Evolutionary conservation across 768 basidiomycete species (phyloP), one percentile per base, ranked within the genome.

Genomic region (Kwoniella pini): DNA sequence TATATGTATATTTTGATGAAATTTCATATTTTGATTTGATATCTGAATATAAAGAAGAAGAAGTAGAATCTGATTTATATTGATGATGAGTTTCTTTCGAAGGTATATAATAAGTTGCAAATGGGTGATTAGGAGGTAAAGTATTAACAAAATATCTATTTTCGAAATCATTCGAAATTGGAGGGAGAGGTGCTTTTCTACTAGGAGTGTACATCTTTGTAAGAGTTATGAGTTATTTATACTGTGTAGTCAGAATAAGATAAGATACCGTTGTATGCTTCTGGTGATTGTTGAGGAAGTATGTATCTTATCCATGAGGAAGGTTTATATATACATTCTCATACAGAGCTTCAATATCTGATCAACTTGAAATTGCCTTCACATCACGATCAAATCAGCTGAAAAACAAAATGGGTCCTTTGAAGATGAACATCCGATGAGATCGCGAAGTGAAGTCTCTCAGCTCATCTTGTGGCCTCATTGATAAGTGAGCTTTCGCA

Each of bases 101-200:
- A 19, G 42, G 62, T 15, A 46, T 57, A 54, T 51, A 55, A 27
- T 56, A 57, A 11, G 62, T 63, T n/a, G 62, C 55, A 28, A 63
- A 63, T 38, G 62, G 62, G 36, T 63, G 62, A 54, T 63, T 49
- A 26, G 42, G 55, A 3, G 55, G 56, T 7, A 63, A 30, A 0
- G 9, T 19, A 15, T 15, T 36, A 36, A 15, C 7, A 13, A 19
- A 42, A 13, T 42, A 17, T n/a, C n/a, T n/a, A 19, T 42, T 17
- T 13, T 10, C 40, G 40, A 38, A 30, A 9, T 42, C 21, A 24
- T 21, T 30, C 9, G 30, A 27, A 24, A 3, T 21, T n/a, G 28
- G 9, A 3, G 42, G 62, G 56, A 3, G 56, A 51, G 28, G 56
- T 42, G 62, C 62, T 51, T 50, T 49, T 40, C 62, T 31, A 28